Conservation (phyloP, 495 filamentous ascomycete species). For the Podospora comata region DNA sequence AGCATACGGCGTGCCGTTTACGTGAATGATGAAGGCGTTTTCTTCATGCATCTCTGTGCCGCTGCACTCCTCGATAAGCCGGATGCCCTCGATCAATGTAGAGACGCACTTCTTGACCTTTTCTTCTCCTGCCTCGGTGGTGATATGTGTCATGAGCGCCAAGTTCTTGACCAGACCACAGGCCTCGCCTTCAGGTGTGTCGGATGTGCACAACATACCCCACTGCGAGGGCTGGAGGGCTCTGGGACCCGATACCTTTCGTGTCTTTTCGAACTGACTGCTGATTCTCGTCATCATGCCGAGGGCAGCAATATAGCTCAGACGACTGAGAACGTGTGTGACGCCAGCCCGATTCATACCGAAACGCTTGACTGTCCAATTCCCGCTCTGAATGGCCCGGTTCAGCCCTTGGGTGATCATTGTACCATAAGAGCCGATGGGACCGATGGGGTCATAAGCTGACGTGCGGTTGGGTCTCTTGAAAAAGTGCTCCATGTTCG, state of each 20-base stretch:
- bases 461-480: constrained; percentile 83
- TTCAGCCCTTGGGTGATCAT: constrained; percentile 88
- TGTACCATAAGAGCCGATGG: constrained; percentile 71
- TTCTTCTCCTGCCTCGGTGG: constrained; percentile 87
- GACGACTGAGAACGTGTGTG: constrained; percentile 89
- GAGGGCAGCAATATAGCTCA: constrained; percentile 96
- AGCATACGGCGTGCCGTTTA: constrained; percentile 91
- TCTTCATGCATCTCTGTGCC: constrained; percentile 79
- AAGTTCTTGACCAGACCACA: constrained; percentile 98
- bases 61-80: constrained; percentile 59
- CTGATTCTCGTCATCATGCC: constrained; percentile 99
- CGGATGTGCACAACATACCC: constrained; percentile 93
- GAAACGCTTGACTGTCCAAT: constrained; percentile 96
- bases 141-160: constrained; percentile 98
- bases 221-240: constrained; percentile 96
- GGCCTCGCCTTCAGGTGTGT: constrained; percentile 97
- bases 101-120: constrained; percentile 79
- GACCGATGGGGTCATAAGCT: constrained; percentile 77
- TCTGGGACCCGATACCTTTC: constrained; percentile 92
- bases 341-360: constrained; percentile 98
- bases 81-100: constrained; percentile 60
- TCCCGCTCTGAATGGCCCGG: constrained; percentile 91
- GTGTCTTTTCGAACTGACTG: constrained; percentile 97
- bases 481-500: constrained; percentile 87
- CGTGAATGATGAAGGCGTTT: constrained; percentile 85